Conservation (phyloP, 176 grass and related monocot species). For the Eleusine coracana region DNA sequence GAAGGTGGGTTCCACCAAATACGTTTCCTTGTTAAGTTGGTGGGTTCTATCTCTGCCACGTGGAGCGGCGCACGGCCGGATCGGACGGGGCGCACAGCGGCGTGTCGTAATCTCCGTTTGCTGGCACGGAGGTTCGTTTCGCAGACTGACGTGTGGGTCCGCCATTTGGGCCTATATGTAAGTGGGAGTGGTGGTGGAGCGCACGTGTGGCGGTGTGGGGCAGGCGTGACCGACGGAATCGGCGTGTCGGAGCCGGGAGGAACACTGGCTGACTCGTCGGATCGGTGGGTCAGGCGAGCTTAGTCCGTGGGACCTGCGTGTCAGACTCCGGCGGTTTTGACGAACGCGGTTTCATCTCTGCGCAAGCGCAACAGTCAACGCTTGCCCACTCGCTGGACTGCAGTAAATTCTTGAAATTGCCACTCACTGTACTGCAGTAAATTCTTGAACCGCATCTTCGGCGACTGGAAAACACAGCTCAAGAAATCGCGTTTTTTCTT, state of each 20-base stretch:
- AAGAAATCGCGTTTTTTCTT: too few relatives aligned
- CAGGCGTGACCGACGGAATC: not conserved
- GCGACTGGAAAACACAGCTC: not conserved
- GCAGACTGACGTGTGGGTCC: not conserved
- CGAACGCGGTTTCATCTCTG: not conserved
- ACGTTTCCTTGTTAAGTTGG: not conserved
- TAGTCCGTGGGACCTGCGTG: not conserved
- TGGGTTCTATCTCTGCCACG: not conserved
- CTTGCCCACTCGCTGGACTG: not conserved
- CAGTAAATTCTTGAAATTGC: not conserved
- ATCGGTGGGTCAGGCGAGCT: not conserved
- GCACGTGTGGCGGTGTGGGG: conserved; percentile 24
- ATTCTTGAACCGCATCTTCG: too few relatives aligned
- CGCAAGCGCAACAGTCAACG: not conserved
- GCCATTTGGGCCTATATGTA: accelerated
- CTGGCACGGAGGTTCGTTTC: not conserved
- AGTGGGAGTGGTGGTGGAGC: not conserved
- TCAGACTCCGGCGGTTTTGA: not conserved
- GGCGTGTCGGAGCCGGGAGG: conserved; percentile 8
- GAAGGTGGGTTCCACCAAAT: accelerated
- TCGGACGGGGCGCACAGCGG: conserved; percentile 12
- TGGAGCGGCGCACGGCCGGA: not conserved
- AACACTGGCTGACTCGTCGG: not conserved
- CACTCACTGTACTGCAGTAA: not conserved
- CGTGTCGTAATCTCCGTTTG: conserved; percentile 3